Conservation (phyloP, 2,329 filamentous ascomycete genomes). For the Arthrobotrys sphaeroides region DNA sequence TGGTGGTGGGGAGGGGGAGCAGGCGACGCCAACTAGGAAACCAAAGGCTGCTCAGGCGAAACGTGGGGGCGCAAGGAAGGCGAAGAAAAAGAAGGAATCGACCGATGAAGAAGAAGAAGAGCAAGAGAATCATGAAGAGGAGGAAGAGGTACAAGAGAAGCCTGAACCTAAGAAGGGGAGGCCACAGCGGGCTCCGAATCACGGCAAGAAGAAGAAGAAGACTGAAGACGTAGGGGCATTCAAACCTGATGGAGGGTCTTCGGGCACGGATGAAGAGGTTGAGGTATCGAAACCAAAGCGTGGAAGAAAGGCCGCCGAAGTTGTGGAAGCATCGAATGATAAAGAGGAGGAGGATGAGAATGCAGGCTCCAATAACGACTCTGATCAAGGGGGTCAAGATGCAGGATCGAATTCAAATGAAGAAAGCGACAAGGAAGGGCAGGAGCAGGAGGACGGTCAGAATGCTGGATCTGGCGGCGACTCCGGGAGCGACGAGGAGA, state of each 20-base stretch:
- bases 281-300: not conserved
- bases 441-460: not conserved
- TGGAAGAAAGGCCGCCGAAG: not conserved
- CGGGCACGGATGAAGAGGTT: slow-evolving; percentile 12
- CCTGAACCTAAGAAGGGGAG: slow-evolving; percentile 3
- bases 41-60: not conserved
- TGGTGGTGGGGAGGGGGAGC: not conserved
- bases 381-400: not conserved
- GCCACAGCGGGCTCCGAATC: not conserved
- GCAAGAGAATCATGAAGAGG: not conserved
- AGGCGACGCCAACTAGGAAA: not conserved
- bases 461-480: not conserved
- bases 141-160: not conserved
- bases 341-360: not conserved
- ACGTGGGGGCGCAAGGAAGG: not conserved
- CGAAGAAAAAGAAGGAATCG: not conserved
- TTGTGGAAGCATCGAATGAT: not conserved
- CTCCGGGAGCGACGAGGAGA: not conserved
- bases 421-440: not conserved
- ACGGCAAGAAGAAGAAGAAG: not conserved
- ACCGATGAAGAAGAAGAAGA: not conserved
- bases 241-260: slow-evolving; percentile 1
- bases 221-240: slow-evolving; percentile 16
- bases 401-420: not conserved
- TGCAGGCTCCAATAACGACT: not conserved